Base-by-base conservation (phyloP, 225 moss, liverwort and hornwort species). In the Asterella californica region DNA sequence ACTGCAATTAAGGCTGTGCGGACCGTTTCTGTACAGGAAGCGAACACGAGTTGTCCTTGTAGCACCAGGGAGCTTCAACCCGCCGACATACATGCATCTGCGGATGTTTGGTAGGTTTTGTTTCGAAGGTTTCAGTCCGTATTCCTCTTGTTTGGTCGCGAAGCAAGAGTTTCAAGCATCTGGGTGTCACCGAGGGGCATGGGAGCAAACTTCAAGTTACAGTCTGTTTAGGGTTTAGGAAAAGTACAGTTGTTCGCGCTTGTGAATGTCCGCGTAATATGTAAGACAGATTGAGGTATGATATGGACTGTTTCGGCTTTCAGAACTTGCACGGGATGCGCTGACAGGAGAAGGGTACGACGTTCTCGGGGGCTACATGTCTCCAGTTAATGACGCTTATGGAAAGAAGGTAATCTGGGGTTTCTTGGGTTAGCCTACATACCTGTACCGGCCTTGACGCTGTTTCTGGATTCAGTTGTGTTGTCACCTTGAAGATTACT, bases 81-180 rank as follows among this genome's bases (percentile, higher is more conserved):
- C 97, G 61, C 95, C 95, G 36, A 99, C 97, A 48, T 95, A 92
- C 72, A 95, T 99, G 97, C 97, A 99, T 83, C 89, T 99, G 68
- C 95, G 97, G 60, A 93, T 99, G 93, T 99, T 99, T 77, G 97
- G 97, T 99, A 67, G 65, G 90, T 86, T 65, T 19, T 30, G 10
- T 36, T 36, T 67, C 4, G 19, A 12, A 36, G 36, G 4, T 25
- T 29, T 62, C 25, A 25, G 61, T 71, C 24, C 32, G 15, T 65
- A 30, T 65, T 10, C 0, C n/a, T n/a, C n/a, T n/a, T n/a, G n/a
- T n/a, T n/a, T n/a, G n/a, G n/a, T 62, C 42, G 2, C 4, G 12
- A 21, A 65, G 65, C 29, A 10, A 30, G 29, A 65, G 10, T 5
- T 60, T 2, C 29, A 65, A 65, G 33, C 17, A 9, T 8, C 17